Conservation (phyloP, 352 stramenopile species). For the Globisporangium canariense region DNA sequence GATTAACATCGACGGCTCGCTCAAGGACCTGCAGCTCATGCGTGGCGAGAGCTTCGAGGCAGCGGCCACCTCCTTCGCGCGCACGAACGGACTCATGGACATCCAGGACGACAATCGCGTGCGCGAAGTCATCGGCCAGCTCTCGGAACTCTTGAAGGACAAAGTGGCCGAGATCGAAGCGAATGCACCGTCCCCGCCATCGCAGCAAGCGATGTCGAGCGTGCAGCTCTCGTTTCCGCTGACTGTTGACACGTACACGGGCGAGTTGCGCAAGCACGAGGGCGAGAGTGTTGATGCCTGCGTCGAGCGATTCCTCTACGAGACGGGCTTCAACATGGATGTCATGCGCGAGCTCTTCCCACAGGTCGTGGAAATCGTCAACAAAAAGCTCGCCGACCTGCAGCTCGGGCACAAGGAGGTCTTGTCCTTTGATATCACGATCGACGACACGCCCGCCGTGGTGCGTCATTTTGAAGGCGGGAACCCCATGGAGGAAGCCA, state of each 20-base stretch:
- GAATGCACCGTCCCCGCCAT: neutral
- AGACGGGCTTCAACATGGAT: conserved; percentile 52
- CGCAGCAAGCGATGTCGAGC: conserved; percentile 18
- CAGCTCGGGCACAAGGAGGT: conserved; percentile 50
- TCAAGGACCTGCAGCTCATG: conserved; percentile 62
- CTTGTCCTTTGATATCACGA: conserved; percentile 53
- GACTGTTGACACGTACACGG: conserved; percentile 43
- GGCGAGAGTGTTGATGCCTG: conserved; percentile 49
- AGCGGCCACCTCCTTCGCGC: conserved; percentile 57
- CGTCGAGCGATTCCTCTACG: conserved; percentile 68
- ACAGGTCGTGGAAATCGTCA: conserved; percentile 50
- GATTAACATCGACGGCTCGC: conserved; percentile 55
- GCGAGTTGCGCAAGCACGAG: conserved; percentile 60
- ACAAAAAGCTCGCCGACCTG: conserved; percentile 54
- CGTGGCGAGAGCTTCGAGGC: conserved; percentile 65
- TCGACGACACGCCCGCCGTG: conserved; percentile 43
- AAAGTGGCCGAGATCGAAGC: conserved; percentile 54
- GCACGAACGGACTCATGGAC: conserved; percentile 51
- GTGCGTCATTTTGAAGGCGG: conserved; percentile 69
- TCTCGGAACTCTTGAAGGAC: conserved; percentile 64
- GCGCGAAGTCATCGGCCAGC: conserved; percentile 55
- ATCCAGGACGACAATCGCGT: conserved; percentile 45
- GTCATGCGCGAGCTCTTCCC: conserved; percentile 62
- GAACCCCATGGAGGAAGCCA: conserved; percentile 54
- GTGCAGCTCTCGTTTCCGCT: conserved; percentile 65